Base-by-base conservation (phyloP, 1,284 basidiomycete genomes). In the Hypsizygus ulmarius region DNA sequence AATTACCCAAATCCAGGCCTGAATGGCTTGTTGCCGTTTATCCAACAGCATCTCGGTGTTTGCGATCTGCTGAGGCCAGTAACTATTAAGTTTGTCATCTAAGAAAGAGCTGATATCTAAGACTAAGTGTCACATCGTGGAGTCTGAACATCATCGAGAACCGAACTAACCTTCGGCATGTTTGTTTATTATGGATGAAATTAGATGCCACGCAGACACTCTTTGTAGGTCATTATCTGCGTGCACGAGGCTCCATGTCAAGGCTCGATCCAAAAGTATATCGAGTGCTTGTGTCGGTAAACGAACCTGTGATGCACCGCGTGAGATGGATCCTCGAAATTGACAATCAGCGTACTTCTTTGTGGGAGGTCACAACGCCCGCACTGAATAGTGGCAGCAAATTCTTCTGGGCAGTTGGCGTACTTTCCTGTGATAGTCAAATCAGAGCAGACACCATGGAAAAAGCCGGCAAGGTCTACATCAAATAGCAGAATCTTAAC, bases 101-200 rank as follows among this genome's bases (percentile, higher is more conserved):
- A 87, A 60, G 50, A 83, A 80, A 1, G 63, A 59, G 0, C 62
- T 58, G 8, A 83, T 55, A 40, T 76, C 85, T 86, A 39, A 19
- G 2, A 29, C 39, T 16, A 25, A 27, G n/a, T 11, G 33, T 43
- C 18, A 42, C 5, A 19, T 43, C 28, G 15, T 25, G 29, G 29
- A 30, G 33, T 39, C 40, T 10, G 33, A 30, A 21, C 16, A 16
- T 28, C n/a, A 21, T 11, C 5, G 38, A 15, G 35, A 18, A 36
- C 27, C 3, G 39, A 40, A 45, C 68, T 49, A 43, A 88, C 90
- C 81, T 40, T 80, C 71, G 7, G 73, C 71, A 39, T 81, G 78
- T 66, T 93, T 92, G 65, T 97, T 97, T 15, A 93, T 65, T 19
- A 89, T 69, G 1, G 84, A 80, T 0, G 82, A 74, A 9, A 93